Percentiles rank a stretch among this genome's conserved stretches.
These are phyloP conservation scores for Fusarium citri DNA, from an alignment of 2,329 filamentous ascomycete genomes.

Conservation along the genomic window DNA sequence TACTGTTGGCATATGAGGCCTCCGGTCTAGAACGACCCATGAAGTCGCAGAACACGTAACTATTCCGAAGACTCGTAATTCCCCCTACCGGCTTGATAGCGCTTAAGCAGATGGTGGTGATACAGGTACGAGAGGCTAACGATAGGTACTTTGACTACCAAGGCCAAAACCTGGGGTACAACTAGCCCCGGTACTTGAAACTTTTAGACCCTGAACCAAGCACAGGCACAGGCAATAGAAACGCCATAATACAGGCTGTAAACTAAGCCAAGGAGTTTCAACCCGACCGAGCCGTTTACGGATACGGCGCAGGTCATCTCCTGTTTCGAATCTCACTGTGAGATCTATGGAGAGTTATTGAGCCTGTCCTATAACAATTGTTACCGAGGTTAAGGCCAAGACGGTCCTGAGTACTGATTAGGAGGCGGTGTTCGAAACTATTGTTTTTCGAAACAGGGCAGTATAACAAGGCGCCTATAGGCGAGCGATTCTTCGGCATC, in stretches of 20 bases:
- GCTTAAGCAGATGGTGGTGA: not conserved
- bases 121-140: not conserved
- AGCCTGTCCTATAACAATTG: not conserved
- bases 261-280: constrained; percentile 8
- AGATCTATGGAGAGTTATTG: not conserved
- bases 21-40: not conserved
- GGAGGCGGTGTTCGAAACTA: not conserved
- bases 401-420: not conserved
- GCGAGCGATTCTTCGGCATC: constrained; percentile 7
- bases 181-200: constrained; percentile 21
- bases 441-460: constrained; percentile 9
- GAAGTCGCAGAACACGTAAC: not conserved
- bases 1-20: not conserved
- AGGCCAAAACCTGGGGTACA: constrained; percentile 4
- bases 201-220: constrained; percentile 13
- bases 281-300: not conserved
- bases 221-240: not conserved
- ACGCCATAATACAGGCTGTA: not conserved
- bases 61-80: not conserved
- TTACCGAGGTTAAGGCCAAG: not conserved
- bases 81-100: not conserved
- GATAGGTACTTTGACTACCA: not conserved
- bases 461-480: not conserved
- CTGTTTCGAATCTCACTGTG: constrained; percentile 1
- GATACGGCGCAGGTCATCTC: not conserved